Percentiles rank a stretch among this genome's conserved stretches.
Conservation (phyloP, 495 filamentous ascomycete genomes). For the Penicillium canariense region DNA sequence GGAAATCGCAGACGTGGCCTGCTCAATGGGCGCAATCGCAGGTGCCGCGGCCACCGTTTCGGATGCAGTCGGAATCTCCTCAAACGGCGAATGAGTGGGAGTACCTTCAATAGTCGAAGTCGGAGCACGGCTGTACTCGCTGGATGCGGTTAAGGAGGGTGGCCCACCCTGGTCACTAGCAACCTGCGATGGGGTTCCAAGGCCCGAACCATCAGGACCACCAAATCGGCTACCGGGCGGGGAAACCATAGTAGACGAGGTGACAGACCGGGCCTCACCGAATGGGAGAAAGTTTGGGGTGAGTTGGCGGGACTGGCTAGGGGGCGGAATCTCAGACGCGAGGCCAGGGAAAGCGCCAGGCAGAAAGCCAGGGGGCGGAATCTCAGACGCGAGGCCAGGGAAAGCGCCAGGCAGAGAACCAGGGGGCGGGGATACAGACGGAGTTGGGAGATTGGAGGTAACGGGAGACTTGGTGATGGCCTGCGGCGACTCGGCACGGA, state of each 20-base stretch:
- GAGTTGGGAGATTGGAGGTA: conserved; percentile 52
- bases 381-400: conserved; percentile 42
- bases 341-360: conserved; percentile 38
- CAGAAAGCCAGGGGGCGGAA: conserved; percentile 49
- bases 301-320: conserved; percentile 67
- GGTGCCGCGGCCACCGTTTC: conserved; percentile 23
- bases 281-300: conserved; percentile 71
- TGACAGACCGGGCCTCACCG: conserved; percentile 60
- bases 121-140: conserved; percentile 29
- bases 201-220: conserved; percentile 46
- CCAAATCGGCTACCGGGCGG: conserved; percentile 75
- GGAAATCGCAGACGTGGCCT: conserved; percentile 21
- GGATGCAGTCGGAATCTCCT: conserved; percentile 37
- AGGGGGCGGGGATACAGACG: conserved; percentile 62
- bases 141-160: conserved; percentile 19
- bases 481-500: conserved; percentile 57
- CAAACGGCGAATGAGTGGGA: conserved; percentile 38
- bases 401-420: conserved; percentile 32
- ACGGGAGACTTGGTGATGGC: conserved; percentile 34
- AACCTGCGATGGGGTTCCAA: conserved; percentile 59
- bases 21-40: conserved; percentile 9
- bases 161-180: conserved; percentile 26
- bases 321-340: conserved; percentile 52
- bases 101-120: conserved; percentile 16
- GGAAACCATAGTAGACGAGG: conserved; percentile 75